phyloP scores from a whole-genome alignment of 345 rosid genomes.

The Populus alba region DNA sequence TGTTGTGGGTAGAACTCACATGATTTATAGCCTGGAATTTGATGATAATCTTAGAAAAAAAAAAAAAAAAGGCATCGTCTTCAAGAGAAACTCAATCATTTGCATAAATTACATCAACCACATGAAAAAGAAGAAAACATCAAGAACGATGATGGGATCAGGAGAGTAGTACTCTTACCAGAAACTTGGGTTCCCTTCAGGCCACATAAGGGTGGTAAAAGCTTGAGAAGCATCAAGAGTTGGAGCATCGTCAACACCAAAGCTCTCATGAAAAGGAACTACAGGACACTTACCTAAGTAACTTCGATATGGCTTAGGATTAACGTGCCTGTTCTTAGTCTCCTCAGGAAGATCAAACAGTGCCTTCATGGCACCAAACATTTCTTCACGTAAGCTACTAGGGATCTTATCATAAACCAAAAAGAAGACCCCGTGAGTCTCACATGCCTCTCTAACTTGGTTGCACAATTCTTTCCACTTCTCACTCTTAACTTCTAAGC shows the following conservation, averaged over 20 bases:
- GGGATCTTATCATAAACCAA: constrained; percentile 16
- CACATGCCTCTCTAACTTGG: constrained; percentile 41
- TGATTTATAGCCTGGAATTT: background rate
- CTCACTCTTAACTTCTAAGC: background rate
- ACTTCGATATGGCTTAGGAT: constrained; percentile 40
- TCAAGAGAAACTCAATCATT: background rate
- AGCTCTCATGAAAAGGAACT: constrained; percentile 37
- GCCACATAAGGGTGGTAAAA: constrained; percentile 50
- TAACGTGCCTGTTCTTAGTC: constrained; percentile 30
- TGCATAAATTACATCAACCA: background rate
- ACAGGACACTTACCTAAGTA: constrained; percentile 25
- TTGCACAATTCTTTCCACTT: constrained; percentile 23
- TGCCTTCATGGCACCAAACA: constrained; percentile 19
- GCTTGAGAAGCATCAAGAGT: constrained; percentile 11
- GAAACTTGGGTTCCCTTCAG: constrained; percentile 39
- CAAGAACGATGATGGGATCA: background rate
- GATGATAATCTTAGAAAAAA: background rate
- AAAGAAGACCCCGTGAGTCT: constrained; percentile 40
- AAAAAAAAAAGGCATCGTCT: background rate
- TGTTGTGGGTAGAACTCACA: background rate
- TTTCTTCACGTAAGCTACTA: constrained; percentile 10
- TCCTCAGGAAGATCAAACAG: constrained; percentile 47
- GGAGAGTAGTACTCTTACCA: constrained; percentile 15
- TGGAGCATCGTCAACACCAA: constrained; percentile 39
- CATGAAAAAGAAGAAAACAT: background rate